Conservation (phyloP, 1,139 yeast species). For the Lodderomyces theae region DNA sequence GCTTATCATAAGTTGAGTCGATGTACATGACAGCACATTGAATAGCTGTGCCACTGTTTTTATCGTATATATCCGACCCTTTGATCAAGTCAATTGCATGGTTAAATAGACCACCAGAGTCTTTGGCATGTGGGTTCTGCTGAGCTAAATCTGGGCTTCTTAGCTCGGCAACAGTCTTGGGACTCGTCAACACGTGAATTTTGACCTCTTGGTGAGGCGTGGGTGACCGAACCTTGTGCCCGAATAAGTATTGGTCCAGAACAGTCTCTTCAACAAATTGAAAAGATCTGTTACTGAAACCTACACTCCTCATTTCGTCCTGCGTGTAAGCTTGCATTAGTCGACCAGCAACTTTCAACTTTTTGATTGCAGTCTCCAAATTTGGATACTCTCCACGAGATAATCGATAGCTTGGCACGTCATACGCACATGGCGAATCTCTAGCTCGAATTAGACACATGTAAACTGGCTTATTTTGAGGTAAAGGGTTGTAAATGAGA, state of each 20-base stretch:
- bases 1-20: slow-evolving; percentile 80
- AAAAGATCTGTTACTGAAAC: slow-evolving; percentile 79
- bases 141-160: slow-evolving; percentile 82
- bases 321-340: slow-evolving; percentile 91
- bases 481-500: slow-evolving; percentile 56
- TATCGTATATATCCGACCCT: slow-evolving; percentile 24
- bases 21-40: slow-evolving; percentile 84
- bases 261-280: slow-evolving; percentile 67
- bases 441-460: slow-evolving; percentile 72
- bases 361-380: slow-evolving; percentile 71
- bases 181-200: slow-evolving; percentile 69
- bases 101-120: slow-evolving; percentile 72
- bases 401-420: slow-evolving; percentile 60
- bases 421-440: slow-evolving; percentile 73
- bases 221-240: slow-evolving; percentile 32
- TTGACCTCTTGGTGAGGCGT: slow-evolving; percentile 64
- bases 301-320: slow-evolving; percentile 81
- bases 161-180: slow-evolving; percentile 65
- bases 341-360: slow-evolving; percentile 80
- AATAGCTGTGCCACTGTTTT: slow-evolving; percentile 39
- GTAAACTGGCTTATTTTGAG: slow-evolving; percentile 76
- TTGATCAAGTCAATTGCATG: slow-evolving; percentile 74
- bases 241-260: slow-evolving; percentile 33
- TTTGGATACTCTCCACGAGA: slow-evolving; percentile 61
- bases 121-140: slow-evolving; percentile 70